phyloP scores from a whole-genome alignment of 768 basidiomycete genomes.

The Boletus subcaerulescens region DNA sequence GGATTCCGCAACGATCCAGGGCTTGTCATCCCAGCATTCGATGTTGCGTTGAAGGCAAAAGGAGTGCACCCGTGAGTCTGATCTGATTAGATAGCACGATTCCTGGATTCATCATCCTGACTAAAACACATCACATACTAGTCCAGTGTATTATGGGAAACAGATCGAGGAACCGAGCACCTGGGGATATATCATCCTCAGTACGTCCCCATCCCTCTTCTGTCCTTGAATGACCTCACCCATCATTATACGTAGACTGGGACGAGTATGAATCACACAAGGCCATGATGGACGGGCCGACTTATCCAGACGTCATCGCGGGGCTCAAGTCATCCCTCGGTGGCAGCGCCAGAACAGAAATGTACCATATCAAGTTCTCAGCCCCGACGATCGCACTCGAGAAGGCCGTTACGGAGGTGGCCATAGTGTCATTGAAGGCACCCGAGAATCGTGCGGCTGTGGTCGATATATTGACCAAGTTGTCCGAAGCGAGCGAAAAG shows the following conservation, averaged over 20 bases:
- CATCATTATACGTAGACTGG: slow-evolving; percentile 20
- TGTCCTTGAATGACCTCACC: not conserved
- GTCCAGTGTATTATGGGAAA: slow-evolving; percentile 18
- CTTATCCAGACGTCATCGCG: slow-evolving; percentile 2
- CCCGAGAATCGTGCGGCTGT: slow-evolving; percentile 20
- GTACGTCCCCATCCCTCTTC: slow-evolving; percentile 4
- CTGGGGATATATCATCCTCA: slow-evolving; percentile 12
- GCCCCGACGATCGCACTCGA: slow-evolving; percentile 12
- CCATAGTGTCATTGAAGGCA: slow-evolving; percentile 19
- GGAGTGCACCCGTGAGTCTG: slow-evolving; percentile 10
- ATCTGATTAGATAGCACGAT: not conserved
- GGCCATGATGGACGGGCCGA: slow-evolving; percentile 1
- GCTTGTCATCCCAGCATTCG: not conserved
- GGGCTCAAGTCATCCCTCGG: slow-evolving; percentile 5
- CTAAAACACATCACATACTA: not conserved
- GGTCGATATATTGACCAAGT: slow-evolving; percentile 5
- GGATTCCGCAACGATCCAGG: slow-evolving; percentile 4
- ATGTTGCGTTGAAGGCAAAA: too few relatives aligned
- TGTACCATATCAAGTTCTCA: slow-evolving; percentile 24
- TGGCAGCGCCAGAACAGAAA: not conserved
- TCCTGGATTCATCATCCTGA: too few relatives aligned
- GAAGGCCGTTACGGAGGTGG: slow-evolving; percentile 23
- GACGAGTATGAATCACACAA: slow-evolving; percentile 24
- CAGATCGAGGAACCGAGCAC: slow-evolving; percentile 18
- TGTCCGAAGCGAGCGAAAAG: slow-evolving; percentile 10